Evolutionary conservation across 2,329 filamentous ascomycete species (phyloP), one percentile per base, ranked within the genome.

Genomic region (Stagonosporopsis rhizophila): DNA sequence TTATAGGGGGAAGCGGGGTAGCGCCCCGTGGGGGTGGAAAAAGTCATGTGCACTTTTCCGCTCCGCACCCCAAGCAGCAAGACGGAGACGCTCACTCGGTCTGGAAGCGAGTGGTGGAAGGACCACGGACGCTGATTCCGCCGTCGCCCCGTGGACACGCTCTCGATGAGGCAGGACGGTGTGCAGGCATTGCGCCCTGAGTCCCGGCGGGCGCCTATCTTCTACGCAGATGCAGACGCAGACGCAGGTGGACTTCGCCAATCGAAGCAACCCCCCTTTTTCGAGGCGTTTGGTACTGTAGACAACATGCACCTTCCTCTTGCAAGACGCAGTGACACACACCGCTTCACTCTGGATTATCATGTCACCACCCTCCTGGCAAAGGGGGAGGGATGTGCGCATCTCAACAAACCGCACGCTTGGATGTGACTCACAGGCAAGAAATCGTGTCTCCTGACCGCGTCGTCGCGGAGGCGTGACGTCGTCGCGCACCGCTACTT

Each of bases 1-100:
- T 30, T 58, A 52, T 58, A 48, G 53, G 30, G 20, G 42, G 41
- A 46, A 52, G 53, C 47, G 53, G 53, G 53, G 53, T 56, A 56
- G 7, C 38, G 12, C 4, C 47, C 9, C 47, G 53, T 52, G 53
- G 53, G 53, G 53, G 47, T 42, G 46, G 48, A 47, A 19, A 25
- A 9, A 17, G 40, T 41, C 55, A 58, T 30, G 28, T 49, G 49
- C 38, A 14, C 22, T 7, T 44, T 48, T 52, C 53, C 53, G 53
- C 53, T 52, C 53, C 48, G 53, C 53, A 34, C 48, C 46, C 44
- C 9, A 50, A 44, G 28, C 28, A 56, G 42, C 37, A 47, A 47
- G 37, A 38, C 15, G 6, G 15, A 15, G 45, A 35, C 32, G 45
- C 11, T 56, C 40, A 44, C n/a, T 28, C 19, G 14, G 28, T 50